Percentiles rank a stretch among this genome's conserved stretches.
Conservation (phyloP, 208 protist genomes). For the Naegleria lovaniensis region DNA sequence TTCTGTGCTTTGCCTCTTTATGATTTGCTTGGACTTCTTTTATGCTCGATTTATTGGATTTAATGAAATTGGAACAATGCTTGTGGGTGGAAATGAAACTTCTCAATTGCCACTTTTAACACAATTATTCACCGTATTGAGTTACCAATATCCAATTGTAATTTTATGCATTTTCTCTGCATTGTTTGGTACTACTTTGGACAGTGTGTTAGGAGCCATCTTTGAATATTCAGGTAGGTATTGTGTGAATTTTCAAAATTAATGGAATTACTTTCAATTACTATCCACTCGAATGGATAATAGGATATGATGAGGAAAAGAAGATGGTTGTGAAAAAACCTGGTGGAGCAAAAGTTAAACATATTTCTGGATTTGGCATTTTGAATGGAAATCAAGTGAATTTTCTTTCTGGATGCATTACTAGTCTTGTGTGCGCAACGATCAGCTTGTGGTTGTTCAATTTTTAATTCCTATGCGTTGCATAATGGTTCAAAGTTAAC, state of each 20-base stretch:
- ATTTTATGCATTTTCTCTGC: background rate
- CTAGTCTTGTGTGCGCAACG: background rate
- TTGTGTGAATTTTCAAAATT: too few species aligned
- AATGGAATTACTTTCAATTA: too few species aligned
- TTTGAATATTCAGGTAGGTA: constrained; percentile 11
- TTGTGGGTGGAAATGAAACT: background rate
- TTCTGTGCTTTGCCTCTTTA: background rate
- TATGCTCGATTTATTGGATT: background rate
- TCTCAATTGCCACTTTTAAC: background rate
- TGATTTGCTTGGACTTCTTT: background rate
- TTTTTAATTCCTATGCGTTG: background rate
- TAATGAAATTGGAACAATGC: background rate
- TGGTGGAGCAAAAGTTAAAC: background rate
- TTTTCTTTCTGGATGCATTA: background rate
- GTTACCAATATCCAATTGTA: background rate
- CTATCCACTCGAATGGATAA: background rate
- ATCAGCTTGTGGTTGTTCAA: background rate
- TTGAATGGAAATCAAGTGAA: background rate
- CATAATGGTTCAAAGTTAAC: too few species aligned
- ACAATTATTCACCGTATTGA: background rate
- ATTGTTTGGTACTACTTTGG: background rate
- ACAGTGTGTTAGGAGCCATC: background rate
- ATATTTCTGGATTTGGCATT: background rate
- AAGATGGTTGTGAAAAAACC: background rate
- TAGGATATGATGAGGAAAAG: background rate